A percentile compares a stretch with the other conserved stretches of the same genome.
Evolutionary conservation across 2,329 filamentous ascomycete genomes (phyloP).

Genomic region (Talaromyces islandicus): DNA sequence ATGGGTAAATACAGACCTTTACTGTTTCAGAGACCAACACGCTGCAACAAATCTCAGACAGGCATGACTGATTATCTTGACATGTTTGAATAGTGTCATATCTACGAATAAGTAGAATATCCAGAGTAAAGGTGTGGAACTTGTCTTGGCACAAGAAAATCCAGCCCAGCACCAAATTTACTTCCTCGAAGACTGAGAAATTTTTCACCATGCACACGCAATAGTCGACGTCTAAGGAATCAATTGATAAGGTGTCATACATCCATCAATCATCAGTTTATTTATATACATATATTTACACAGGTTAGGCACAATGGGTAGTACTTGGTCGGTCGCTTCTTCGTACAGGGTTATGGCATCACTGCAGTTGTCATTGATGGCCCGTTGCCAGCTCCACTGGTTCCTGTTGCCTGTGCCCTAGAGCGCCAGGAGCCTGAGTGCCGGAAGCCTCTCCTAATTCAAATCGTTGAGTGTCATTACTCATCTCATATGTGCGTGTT

Average conservation of each 20-base stretch:
- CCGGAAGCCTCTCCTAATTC: not conserved
- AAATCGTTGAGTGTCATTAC: not conserved
- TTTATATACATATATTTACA: not conserved
- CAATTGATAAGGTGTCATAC: no score
- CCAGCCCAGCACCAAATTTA: no score
- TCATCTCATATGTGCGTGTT: not conserved
- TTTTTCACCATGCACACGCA: no score
- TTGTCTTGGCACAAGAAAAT: no score
- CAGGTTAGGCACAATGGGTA: not conserved
- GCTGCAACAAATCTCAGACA: not conserved
- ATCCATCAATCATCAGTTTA: no score
- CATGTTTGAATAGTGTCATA: no score
- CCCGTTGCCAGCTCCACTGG: not conserved
- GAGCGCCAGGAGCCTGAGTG: not conserved
- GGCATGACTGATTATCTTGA: no score
- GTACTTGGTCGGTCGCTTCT: no score
- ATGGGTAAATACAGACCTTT: not conserved
- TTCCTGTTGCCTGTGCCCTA: not conserved
- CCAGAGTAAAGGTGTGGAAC: no score
- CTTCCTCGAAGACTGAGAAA: no score
- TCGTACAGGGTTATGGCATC: not conserved
- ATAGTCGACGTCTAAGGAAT: no score
- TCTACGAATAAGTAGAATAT: no score
- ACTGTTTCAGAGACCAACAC: not conserved
- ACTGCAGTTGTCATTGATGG: not conserved